A percentile compares a stretch with the other conserved stretches of the same genome.
Evolutionary conservation across 139 green algal genomes (phyloP).

Genomic region (Desmodesmus armatus): DNA sequence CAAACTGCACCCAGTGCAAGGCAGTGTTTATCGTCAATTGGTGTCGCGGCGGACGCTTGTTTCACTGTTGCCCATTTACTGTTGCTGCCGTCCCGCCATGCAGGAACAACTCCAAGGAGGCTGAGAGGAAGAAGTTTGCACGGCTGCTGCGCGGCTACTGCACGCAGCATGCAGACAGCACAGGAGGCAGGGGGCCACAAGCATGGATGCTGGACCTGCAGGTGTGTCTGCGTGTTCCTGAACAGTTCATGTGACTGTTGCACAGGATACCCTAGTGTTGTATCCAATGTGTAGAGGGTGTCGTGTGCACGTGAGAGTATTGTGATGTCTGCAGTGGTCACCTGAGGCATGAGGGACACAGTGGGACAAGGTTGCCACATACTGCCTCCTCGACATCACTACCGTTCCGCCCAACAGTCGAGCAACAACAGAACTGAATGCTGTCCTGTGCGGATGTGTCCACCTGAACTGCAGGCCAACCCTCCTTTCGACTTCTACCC

Average conservation of each 20-base stretch:
- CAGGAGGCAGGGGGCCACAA: constrained; percentile 6
- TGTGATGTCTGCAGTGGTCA: background rate
- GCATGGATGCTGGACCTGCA: constrained; percentile 21
- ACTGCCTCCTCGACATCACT: too few relatives aligned
- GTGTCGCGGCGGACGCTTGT: too few relatives aligned
- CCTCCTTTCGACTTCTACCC: constrained; percentile 31
- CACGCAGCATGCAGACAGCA: background rate
- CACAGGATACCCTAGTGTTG: too few relatives aligned
- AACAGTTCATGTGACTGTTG: too few relatives aligned
- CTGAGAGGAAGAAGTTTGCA: constrained; percentile 20
- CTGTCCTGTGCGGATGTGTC: too few relatives aligned
- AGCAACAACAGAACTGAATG: too few relatives aligned
- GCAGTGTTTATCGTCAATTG: too few relatives aligned
- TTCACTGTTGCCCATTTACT: background rate
- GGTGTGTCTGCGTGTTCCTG: background rate
- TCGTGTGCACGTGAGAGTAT: background rate
- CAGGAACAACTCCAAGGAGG: constrained; percentile 40
- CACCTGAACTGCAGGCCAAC: background rate
- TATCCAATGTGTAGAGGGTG: too few relatives aligned
- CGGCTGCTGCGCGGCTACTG: background rate
- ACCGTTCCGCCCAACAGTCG: too few relatives aligned
- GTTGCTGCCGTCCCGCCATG: background rate
- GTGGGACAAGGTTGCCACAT: too few relatives aligned
- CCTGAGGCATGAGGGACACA: too few relatives aligned
- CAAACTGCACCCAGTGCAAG: too few relatives aligned